phyloP scores from a whole-genome alignment of 768 basidiomycete genomes.

The Lentinula boryana region DNA sequence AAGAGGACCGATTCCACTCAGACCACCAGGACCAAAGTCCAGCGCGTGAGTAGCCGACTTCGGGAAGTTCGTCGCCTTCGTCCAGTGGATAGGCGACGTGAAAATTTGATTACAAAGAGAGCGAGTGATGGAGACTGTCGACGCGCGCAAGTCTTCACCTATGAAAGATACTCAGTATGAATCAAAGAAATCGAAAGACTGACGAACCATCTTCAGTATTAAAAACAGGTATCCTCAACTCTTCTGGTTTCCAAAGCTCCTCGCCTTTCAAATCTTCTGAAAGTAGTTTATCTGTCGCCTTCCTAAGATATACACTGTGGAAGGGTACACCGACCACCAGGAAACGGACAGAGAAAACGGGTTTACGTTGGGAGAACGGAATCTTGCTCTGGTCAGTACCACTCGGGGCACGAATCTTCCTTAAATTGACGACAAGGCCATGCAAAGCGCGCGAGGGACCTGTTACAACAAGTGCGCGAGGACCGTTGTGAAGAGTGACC shows the following conservation, averaged over 20 bases:
- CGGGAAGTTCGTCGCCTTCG: slow-evolving; percentile 84
- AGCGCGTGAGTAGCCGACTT: slow-evolving; percentile 88
- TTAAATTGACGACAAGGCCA: slow-evolving; percentile 85
- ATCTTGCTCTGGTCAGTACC: slow-evolving; percentile 92
- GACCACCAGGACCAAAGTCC: slow-evolving; percentile 95
- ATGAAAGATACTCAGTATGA: slow-evolving; percentile 1
- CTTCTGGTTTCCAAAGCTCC: slow-evolving; percentile 68
- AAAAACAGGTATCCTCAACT: slow-evolving; percentile 80
- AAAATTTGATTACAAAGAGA: slow-evolving; percentile 94
- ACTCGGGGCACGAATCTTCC: slow-evolving; percentile 83
- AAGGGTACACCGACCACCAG: slow-evolving; percentile 95
- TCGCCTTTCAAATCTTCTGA: slow-evolving; percentile 70
- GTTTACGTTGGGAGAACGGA: slow-evolving; percentile 92
- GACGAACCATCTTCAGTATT: slow-evolving; percentile 87
- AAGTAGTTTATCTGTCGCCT: slow-evolving; percentile 69
- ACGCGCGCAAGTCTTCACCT: slow-evolving; percentile 82
- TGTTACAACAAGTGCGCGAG: slow-evolving; percentile 87
- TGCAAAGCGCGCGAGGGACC: slow-evolving; percentile 90
- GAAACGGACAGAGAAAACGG: slow-evolving; percentile 89
- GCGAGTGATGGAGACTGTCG: slow-evolving; percentile 69
- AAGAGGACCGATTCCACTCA: slow-evolving; percentile 88
- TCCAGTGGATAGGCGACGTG: slow-evolving; percentile 89
- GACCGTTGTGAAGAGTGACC: slow-evolving; percentile 91
- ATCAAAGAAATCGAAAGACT: slow-evolving; percentile 6
- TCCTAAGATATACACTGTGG: slow-evolving; percentile 81